phyloP scores from a whole-genome alignment of 306 rosid species.

The Gastrolobium bilobum region DNA sequence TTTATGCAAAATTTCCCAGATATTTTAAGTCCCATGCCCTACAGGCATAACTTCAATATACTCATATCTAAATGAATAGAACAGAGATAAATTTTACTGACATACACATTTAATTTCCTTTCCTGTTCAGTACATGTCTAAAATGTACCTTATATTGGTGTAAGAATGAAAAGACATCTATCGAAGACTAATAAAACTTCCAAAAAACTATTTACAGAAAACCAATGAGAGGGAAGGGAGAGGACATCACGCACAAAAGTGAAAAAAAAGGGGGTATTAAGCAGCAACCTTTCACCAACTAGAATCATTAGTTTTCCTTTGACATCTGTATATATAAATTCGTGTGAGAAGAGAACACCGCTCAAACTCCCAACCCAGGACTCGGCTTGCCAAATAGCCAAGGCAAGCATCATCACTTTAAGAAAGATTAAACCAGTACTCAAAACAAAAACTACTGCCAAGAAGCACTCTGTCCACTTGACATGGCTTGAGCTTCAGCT shows the following conservation, averaged over 20 bases:
- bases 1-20: background rate
- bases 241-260: slow-evolving; percentile 39
- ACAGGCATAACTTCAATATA: slow-evolving; percentile 1
- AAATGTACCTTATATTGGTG: slow-evolving; percentile 41
- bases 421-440: slow-evolving; percentile 48
- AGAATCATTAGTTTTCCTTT: slow-evolving; percentile 66
- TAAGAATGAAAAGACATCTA: slow-evolving; percentile 48
- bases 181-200: slow-evolving; percentile 29
- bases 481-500: slow-evolving; percentile 81
- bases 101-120: slow-evolving; percentile 42
- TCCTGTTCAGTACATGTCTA: slow-evolving; percentile 40
- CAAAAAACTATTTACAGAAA: slow-evolving; percentile 53
- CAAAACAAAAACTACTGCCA: slow-evolving; percentile 70
- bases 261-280: slow-evolving; percentile 44
- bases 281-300: slow-evolving; percentile 66
- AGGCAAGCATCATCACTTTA: slow-evolving; percentile 51
- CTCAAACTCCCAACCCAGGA: slow-evolving; percentile 53
- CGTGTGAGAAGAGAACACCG: slow-evolving; percentile 50
- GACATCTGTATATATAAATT: slow-evolving; percentile 59
- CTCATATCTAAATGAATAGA: slow-evolving; percentile 13
- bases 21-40: background rate
- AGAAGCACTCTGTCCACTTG: slow-evolving; percentile 71
- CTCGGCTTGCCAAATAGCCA: slow-evolving; percentile 51
- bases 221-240: slow-evolving; percentile 44
- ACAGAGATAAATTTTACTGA: slow-evolving; percentile 34